A percentile compares a stretch with the other conserved stretches of the same genome.
phyloP scores from a whole-genome alignment of 1,284 basidiomycete species.

The Agaricales sp. region DNA sequence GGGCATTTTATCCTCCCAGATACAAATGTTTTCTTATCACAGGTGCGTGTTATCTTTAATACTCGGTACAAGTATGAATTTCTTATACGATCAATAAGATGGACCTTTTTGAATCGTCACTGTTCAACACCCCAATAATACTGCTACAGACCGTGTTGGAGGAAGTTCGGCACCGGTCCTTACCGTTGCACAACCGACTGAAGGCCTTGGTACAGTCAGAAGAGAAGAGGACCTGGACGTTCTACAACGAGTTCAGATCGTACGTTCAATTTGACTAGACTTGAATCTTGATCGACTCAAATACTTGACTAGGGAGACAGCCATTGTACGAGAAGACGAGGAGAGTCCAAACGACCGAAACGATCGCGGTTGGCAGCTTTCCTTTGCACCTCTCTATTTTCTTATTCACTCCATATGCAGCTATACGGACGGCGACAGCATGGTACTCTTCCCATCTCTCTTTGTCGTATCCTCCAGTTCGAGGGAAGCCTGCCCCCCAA shows the following conservation, averaged over 20 bases:
- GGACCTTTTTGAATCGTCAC: conserved; percentile 76
- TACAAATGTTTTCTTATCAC: conserved; percentile 92
- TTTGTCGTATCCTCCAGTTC: conserved; percentile 39
- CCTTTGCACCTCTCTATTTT: conserved; percentile 1
- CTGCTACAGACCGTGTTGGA: conserved; percentile 93
- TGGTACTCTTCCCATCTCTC: conserved; percentile 80
- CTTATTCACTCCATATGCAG: conserved; percentile 24
- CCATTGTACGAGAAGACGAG: conserved; percentile 57
- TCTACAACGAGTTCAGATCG: conserved; percentile 88
- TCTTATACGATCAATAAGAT: conserved; percentile 51
- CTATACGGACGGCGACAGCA: conserved; percentile 73
- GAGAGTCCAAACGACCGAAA: conserved; percentile 90
- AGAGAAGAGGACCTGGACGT: conserved; percentile 76
- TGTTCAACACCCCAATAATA: conserved; percentile 74
- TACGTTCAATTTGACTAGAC: conserved; percentile 24
- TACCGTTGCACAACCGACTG: conserved; percentile 89
- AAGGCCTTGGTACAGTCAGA: conserved; percentile 76
- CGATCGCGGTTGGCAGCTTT: conserved; percentile 59
- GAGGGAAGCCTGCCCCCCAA: conserved; percentile 30
- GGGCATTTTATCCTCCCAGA: conserved; percentile 89
- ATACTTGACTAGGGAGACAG: conserved; percentile 52
- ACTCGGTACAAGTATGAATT: too few species aligned
- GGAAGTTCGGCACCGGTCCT: conserved; percentile 90
- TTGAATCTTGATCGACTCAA: conserved; percentile 11
- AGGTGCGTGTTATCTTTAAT: conserved; percentile 41